Conservation (phyloP, 1,139 yeast genomes). For the Blastobotrys elegans region DNA sequence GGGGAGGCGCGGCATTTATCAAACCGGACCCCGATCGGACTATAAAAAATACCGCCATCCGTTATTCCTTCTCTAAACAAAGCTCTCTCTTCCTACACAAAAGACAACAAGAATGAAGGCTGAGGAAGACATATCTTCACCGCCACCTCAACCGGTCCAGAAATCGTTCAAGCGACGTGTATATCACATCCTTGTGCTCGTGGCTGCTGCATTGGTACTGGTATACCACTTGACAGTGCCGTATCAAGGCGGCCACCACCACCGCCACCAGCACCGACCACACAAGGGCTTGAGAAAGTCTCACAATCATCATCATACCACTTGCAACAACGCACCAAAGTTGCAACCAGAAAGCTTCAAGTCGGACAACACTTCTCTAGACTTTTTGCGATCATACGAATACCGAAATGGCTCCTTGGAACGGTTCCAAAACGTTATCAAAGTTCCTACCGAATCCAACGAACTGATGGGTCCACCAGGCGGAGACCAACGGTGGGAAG, state of each 20-base stretch:
- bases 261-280: not conserved
- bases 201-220: not conserved
- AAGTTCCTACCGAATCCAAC: constrained; percentile 56
- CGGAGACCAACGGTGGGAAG: constrained; percentile 36
- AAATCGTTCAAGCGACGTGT: no score
- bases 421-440: constrained; percentile 51
- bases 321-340: constrained; percentile 5
- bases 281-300: not conserved
- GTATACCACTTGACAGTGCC: not conserved
- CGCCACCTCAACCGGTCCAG: no score
- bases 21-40: no score
- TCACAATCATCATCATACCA: not conserved
- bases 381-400: constrained; percentile 15
- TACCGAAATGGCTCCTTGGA: constrained; percentile 35
- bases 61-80: no score
- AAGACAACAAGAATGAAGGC: no score
- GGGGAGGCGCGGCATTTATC: no score
- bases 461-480: constrained; percentile 50
- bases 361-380: constrained; percentile 1
- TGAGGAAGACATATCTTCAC: no score
- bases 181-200: not conserved
- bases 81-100: no score
- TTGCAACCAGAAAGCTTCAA: constrained; percentile 5
- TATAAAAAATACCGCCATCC: no score
- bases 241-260: not conserved